These are phyloP conservation scores for Xylariales sp. DNA, from an alignment of 2,329 filamentous ascomycete species.

Conservation along the genomic window DNA sequence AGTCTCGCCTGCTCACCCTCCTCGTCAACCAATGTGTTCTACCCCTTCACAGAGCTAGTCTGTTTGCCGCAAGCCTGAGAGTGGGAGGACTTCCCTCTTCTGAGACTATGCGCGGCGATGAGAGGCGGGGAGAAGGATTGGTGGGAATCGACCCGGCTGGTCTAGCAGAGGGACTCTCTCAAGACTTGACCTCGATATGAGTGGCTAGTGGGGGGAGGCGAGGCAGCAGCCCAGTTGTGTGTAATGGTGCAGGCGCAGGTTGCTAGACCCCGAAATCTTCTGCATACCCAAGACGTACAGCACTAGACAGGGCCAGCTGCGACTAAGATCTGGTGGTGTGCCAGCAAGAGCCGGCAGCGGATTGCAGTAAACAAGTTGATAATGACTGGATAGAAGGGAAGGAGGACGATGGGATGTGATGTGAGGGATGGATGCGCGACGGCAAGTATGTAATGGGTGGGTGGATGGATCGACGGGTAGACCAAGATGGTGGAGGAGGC, in stretches of 20 bases:
- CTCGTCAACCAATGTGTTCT: no score
- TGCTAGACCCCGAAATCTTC: not conserved
- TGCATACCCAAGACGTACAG: conserved; percentile 4
- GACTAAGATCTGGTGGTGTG: conserved; percentile 25
- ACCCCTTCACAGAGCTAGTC: no score
- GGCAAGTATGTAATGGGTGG: conserved; percentile 12
- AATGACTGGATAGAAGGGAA: conserved; percentile 17
- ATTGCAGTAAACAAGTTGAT: conserved; percentile 21
- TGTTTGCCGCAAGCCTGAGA: no score
- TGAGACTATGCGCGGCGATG: conserved; percentile 7
- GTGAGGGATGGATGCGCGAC: conserved; percentile 11
- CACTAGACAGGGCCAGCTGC: conserved; percentile 20
- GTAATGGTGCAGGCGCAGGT: not conserved
- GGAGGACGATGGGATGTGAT: conserved; percentile 9
- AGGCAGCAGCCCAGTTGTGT: not conserved
- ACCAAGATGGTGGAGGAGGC: conserved; percentile 15
- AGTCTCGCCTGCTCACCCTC: not conserved
- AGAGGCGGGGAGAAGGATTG: conserved; percentile 9
- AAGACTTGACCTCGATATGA: conserved; percentile 4
- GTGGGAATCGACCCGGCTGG: conserved; percentile 9
- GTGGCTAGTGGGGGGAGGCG: not conserved
- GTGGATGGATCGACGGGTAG: conserved; percentile 25
- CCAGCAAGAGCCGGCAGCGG: conserved; percentile 18
- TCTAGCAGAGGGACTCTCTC: not conserved
- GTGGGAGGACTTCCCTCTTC: not conserved